These are phyloP conservation scores for Pythium grandisporangium DNA, from an alignment of 352 stramenopile genomes.

Conservation along the genomic window DNA sequence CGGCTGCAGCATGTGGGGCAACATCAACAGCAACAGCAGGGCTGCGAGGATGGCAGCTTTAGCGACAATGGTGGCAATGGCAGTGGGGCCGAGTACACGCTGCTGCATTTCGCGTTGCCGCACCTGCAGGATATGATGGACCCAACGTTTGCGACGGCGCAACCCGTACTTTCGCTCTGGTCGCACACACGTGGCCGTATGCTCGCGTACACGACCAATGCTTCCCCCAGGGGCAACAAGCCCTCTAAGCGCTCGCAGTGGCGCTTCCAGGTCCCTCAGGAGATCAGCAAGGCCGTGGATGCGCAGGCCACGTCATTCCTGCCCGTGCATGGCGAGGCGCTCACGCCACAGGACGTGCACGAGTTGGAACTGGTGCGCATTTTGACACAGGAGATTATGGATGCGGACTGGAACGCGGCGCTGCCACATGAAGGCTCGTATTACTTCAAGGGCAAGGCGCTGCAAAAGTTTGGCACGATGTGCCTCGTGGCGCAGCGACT, in stretches of 20 bases:
- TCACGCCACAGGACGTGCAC: constrained; percentile 21
- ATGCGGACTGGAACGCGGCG: constrained; percentile 42
- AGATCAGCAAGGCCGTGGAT: constrained; percentile 29
- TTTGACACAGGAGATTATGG: constrained; percentile 42
- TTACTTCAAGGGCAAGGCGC: constrained; percentile 77
- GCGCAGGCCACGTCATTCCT: constrained; percentile 36
- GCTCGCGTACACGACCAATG: constrained; percentile 36
- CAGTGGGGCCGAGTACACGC: neutral
- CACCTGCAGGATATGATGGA: constrained; percentile 56
- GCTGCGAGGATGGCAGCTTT: no score
- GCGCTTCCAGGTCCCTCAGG: constrained; percentile 32
- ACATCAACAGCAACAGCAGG: neutral
- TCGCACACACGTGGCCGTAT: constrained; percentile 67
- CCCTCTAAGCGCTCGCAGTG: constrained; percentile 28
- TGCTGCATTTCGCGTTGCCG: constrained; percentile 57
- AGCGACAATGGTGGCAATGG: no score
- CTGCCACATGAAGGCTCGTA: constrained; percentile 62
- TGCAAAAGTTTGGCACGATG: constrained; percentile 76
- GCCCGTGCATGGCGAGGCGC: constrained; percentile 12
- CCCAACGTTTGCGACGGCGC: constrained; percentile 18
- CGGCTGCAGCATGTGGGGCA: constrained; percentile 11
- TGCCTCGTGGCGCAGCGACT: constrained; percentile 59
- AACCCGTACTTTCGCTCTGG: constrained; percentile 46
- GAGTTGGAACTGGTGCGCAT: constrained; percentile 15
- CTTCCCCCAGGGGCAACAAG: neutral